Percentiles rank a stretch among this genome's conserved stretches.
These are phyloP conservation scores for Penicillium tannophilum DNA, from an alignment of 495 filamentous ascomycete genomes.

Conservation along the genomic window DNA sequence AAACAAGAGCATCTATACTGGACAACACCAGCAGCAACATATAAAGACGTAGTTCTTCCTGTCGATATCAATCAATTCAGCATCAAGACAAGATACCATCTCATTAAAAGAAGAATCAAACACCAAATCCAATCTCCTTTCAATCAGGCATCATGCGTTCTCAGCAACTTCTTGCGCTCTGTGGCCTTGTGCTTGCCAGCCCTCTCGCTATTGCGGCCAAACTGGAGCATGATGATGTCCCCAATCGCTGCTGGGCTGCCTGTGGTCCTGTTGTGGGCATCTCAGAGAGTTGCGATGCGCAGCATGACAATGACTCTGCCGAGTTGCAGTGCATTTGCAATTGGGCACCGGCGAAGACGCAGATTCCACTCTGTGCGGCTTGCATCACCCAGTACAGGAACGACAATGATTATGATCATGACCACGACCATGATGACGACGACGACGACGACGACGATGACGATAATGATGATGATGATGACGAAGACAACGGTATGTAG, in stretches of 20 bases:
- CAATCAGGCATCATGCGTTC: slow-evolving; percentile 28
- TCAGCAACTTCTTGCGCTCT: slow-evolving; percentile 29
- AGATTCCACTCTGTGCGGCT: slow-evolving; percentile 39
- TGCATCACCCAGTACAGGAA: slow-evolving; percentile 36
- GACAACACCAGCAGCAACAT: slow-evolving; percentile 2
- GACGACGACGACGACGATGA: slow-evolving; percentile 19
- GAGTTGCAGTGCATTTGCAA: slow-evolving; percentile 39
- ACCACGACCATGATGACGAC: slow-evolving; percentile 22
- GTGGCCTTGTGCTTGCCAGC: slow-evolving; percentile 31
- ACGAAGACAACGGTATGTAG: slow-evolving; percentile 24
- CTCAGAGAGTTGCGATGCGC: slow-evolving; percentile 30
- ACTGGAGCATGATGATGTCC: slow-evolving; percentile 37
- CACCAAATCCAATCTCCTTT: neutral
- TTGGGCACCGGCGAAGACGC: slow-evolving; percentile 27
- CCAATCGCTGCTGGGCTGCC: slow-evolving; percentile 32
- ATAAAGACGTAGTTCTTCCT: slow-evolving; percentile 14
- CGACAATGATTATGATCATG: slow-evolving; percentile 16
- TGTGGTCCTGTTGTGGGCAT: slow-evolving; percentile 33
- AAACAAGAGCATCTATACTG: slow-evolving; percentile 8
- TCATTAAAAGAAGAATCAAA: neutral
- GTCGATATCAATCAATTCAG: neutral
- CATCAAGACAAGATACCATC: neutral
- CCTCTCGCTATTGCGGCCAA: slow-evolving; percentile 31
- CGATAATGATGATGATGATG: slow-evolving; percentile 15
- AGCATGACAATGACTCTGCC: slow-evolving; percentile 30